phyloP scores from a whole-genome alignment of 495 filamentous ascomycete genomes.

The Lepidopterella palustris region DNA sequence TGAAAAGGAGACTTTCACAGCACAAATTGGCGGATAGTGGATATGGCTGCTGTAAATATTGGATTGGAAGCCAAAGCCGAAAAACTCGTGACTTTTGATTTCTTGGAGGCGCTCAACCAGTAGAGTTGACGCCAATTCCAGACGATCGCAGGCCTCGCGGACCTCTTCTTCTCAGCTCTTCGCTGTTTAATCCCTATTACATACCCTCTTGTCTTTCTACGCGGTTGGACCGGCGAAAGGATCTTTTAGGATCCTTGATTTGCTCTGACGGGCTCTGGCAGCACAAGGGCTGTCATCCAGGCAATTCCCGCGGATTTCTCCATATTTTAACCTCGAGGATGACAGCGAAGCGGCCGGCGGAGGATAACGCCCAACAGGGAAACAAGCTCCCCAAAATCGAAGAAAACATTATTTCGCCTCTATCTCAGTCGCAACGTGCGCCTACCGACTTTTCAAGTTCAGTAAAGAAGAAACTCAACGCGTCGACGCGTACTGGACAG shows the following conservation, averaged over 20 bases:
- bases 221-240: background rate
- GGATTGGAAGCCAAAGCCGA: background rate
- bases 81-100: background rate
- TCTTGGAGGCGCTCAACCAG: background rate
- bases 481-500: constrained; percentile 68
- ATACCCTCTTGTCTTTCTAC: background rate
- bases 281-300: constrained; percentile 8
- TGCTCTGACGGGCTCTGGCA: background rate
- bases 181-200: background rate
- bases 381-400: constrained; percentile 28
- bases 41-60: background rate
- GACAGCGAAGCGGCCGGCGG: constrained; percentile 16
- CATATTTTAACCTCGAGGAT: constrained; percentile 5
- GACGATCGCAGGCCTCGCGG: background rate
- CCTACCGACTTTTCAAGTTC: constrained; percentile 60
- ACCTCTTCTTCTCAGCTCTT: background rate
- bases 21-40: too few species aligned
- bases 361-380: constrained; percentile 8
- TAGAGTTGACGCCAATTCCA: background rate
- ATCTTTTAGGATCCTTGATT: background rate
- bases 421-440: constrained; percentile 9
- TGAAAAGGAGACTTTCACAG: too few species aligned
- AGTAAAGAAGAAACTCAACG: constrained; percentile 57
- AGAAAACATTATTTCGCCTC: constrained; percentile 46
- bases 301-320: constrained; percentile 11